Evolutionary conservation across 306 rosid genomes (phyloP).

Genomic region (Vigna hirtella): DNA sequence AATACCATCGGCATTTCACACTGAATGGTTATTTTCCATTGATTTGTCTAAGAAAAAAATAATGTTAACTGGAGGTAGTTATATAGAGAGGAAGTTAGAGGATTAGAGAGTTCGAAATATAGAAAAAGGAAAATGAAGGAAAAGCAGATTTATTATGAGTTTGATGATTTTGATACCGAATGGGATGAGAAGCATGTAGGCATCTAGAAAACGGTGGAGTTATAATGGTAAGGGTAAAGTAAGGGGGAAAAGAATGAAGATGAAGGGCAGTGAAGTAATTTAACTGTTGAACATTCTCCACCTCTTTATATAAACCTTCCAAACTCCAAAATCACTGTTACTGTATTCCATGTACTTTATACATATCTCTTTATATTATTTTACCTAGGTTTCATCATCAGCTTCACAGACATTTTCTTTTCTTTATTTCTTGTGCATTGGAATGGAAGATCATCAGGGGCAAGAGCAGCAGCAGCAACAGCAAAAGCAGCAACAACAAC

Average conservation of each 20-base stretch:
- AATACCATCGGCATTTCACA: too few relatives aligned
- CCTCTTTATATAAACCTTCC: conserved; percentile 38
- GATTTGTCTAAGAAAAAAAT: too few relatives aligned
- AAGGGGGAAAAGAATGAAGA: not conserved
- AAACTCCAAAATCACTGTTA: conserved; percentile 40
- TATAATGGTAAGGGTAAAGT: not conserved
- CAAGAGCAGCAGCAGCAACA: conserved; percentile 15
- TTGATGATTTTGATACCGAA: too few relatives aligned
- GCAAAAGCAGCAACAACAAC: not conserved
- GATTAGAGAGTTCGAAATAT: too few relatives aligned
- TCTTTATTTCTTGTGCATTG: conserved; percentile 30
- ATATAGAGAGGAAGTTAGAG: too few relatives aligned
- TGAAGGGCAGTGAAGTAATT: conserved; percentile 43
- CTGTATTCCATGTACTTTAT: conserved; percentile 42
- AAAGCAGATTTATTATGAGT: too few relatives aligned
- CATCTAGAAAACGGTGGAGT: too few relatives aligned
- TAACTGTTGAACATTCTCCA: conserved; percentile 12
- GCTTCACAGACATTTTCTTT: conserved; percentile 44
- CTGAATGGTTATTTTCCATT: too few relatives aligned
- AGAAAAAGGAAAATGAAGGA: too few relatives aligned
- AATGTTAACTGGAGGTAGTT: too few relatives aligned
- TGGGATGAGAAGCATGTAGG: too few relatives aligned
- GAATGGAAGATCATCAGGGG: conserved; percentile 64
- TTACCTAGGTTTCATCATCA: conserved; percentile 56
- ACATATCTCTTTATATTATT: conserved; percentile 27